phyloP scores from a whole-genome alignment of 768 basidiomycete genomes.

The Cystobasidium onofrii region DNA sequence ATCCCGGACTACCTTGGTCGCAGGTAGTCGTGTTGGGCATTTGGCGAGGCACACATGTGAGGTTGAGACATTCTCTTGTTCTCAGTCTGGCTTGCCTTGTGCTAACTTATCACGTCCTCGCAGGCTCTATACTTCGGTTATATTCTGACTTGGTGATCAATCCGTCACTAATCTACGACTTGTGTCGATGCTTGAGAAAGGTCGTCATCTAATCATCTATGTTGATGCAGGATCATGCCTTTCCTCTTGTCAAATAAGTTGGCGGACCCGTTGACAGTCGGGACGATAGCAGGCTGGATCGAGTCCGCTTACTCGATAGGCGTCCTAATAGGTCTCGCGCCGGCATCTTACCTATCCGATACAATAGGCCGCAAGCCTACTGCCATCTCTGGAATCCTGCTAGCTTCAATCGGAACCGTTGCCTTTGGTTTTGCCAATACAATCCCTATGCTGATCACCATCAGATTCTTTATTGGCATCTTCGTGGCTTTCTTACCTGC shows the following conservation, averaged over 20 bases:
- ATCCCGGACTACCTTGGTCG: neutral
- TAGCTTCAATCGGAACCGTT: neutral
- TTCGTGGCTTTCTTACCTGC: constrained; percentile 15
- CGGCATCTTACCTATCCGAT: neutral
- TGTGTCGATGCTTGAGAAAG: neutral
- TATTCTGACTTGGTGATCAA: neutral
- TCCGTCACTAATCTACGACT: neutral
- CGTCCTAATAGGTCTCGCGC: constrained; percentile 5
- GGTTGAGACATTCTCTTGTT: neutral
- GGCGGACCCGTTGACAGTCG: neutral
- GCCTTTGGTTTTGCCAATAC: constrained; percentile 13
- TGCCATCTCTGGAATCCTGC: neutral
- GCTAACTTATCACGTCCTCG: neutral
- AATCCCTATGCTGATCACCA: neutral
- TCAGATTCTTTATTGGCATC: constrained; percentile 3
- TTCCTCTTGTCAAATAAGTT: neutral
- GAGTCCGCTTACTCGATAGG: constrained; percentile 4
- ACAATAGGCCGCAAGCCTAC: constrained; percentile 1
- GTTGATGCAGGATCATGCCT: constrained; percentile 16
- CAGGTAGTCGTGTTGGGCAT: neutral
- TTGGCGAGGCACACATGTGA: neutral
- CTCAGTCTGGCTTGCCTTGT: neutral
- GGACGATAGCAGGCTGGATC: neutral
- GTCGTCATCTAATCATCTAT: neutral
- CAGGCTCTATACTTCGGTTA: neutral